phyloP scores from a whole-genome alignment of 306 rosid species.

The Cucurbita moschata region DNA sequence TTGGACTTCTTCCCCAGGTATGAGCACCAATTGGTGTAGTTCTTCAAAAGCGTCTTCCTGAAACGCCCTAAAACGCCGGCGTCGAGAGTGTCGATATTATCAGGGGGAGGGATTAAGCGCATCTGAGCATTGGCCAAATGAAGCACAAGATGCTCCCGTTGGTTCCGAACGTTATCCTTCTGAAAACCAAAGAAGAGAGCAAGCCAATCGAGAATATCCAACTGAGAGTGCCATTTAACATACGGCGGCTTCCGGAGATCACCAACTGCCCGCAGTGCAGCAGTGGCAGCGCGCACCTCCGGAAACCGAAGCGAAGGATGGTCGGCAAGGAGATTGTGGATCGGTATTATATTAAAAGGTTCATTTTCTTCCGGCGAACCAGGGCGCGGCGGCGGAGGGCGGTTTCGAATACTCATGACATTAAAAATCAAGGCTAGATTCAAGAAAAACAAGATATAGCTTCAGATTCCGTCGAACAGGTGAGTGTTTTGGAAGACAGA shows the following conservation, averaged over 20 bases:
- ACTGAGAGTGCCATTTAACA: slow-evolving; percentile 43
- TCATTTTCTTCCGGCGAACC: slow-evolving; percentile 25
- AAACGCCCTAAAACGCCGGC: slow-evolving; percentile 54
- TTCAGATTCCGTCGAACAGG: background rate
- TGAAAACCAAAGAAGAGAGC: slow-evolving; percentile 80
- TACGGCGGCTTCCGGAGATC: slow-evolving; percentile 63
- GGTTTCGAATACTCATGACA: slow-evolving; percentile 22
- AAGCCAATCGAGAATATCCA: slow-evolving; percentile 91
- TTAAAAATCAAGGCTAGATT: background rate
- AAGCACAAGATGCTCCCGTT: slow-evolving; percentile 87
- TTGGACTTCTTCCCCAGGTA: slow-evolving; percentile 74
- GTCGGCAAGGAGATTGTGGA: slow-evolving; percentile 74
- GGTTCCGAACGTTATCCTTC: slow-evolving; percentile 74
- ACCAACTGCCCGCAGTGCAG: slow-evolving; percentile 51
- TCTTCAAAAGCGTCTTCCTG: slow-evolving; percentile 57
- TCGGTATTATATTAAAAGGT: slow-evolving; percentile 68
- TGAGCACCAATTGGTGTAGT: slow-evolving; percentile 75
- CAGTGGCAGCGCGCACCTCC: slow-evolving; percentile 75
- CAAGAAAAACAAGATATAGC: background rate
- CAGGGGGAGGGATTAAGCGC: slow-evolving; percentile 88
- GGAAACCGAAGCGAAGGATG: slow-evolving; percentile 86
- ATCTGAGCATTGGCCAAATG: slow-evolving; percentile 95
- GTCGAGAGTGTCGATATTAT: slow-evolving; percentile 69
- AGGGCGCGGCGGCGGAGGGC: slow-evolving; percentile 12
- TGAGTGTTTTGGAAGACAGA: background rate